A percentile compares a stretch with the other conserved stretches of the same genome.
Evolutionary conservation across 2,329 filamentous ascomycete species (phyloP).

Genomic region (Aureobasidium leucospermi): DNA sequence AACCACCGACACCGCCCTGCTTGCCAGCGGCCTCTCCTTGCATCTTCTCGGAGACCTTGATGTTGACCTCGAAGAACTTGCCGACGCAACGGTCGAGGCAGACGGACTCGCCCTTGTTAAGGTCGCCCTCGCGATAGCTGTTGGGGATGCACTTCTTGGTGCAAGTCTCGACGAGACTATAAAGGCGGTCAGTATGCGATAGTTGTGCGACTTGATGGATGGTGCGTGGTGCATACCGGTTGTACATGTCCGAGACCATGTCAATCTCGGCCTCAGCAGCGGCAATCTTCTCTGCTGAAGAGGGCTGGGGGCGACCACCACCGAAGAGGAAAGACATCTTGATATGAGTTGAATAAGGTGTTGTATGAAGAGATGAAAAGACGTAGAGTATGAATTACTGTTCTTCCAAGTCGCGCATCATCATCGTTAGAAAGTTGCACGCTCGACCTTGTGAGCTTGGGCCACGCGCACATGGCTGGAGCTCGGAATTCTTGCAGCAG

Average conservation of each 20-base stretch:
- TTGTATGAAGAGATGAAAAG: neutral
- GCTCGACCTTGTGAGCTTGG: slow-evolving; percentile 14
- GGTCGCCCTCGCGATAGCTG: slow-evolving; percentile 89
- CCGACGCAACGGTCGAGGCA: slow-evolving; percentile 95
- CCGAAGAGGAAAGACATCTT: slow-evolving; percentile 68
- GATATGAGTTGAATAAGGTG: slow-evolving; percentile 1
- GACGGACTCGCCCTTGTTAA: slow-evolving; percentile 98
- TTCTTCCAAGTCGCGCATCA: slow-evolving; percentile 5
- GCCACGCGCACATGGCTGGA: slow-evolving; percentile 11
- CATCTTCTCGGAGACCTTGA: slow-evolving; percentile 96
- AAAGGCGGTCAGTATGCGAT: slow-evolving; percentile 11
- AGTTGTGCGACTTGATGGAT: neutral
- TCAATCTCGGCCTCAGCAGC: slow-evolving; percentile 96
- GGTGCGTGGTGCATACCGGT: slow-evolving; percentile 57
- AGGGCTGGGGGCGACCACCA: slow-evolving; percentile 67
- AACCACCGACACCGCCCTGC: slow-evolving; percentile 47
- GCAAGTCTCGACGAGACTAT: slow-evolving; percentile 71
- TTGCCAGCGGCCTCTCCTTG: slow-evolving; percentile 72
- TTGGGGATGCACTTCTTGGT: slow-evolving; percentile 86
- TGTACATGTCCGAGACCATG: slow-evolving; percentile 96
- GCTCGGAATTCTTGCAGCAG: slow-evolving; percentile 12
- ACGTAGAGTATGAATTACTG: neutral
- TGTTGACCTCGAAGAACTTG: slow-evolving; percentile 98
- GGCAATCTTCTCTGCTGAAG: slow-evolving; percentile 94
- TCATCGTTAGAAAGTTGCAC: slow-evolving; percentile 11